Base-by-base conservation (phyloP, 805 yeast species). In the Pichia nakasei region DNA sequence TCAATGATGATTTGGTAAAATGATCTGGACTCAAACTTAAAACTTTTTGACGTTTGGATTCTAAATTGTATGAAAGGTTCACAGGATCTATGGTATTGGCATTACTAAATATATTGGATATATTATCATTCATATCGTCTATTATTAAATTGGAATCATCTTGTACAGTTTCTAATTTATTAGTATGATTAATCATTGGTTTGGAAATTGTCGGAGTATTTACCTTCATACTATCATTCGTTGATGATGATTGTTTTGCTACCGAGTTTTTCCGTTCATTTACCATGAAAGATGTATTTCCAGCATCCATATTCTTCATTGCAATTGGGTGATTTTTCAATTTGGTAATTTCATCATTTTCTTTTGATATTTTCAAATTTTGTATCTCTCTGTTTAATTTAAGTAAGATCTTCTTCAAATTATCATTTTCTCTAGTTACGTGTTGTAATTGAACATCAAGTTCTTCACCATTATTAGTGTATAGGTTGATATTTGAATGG, bases 381-480 rank as follows among this genome's bases (percentile, higher is more conserved):
- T 56, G 64, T 34, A 70, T 68, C 49, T 70, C 75, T 40, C 55
- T 52, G 47, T 67, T 67, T 22, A 70, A 50, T 47, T 69, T 67
- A 3, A 56, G 57, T 8, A 70, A 56, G 4, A 70, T 66, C 38
- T 63, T 67, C 48, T 68, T 67, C 46, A 70, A 54, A 47, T 68
- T 69, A 41, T 63, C 67, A 49, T 70, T 70, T 52, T 70, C 75
- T 42, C 65, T 63, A 3, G 69, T 60, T 7, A 70, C 72, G 36
- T 56, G 58, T 41, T 67, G 69, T n/a, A 70, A 48, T 50, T 70
- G 72, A 37, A 51, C 47, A 37, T 64, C 63, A 40, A 69, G 43
- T 40, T 63, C 68, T 17, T 46, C 39, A 38, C 53, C 55, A 44
- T 56, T 57, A 42, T 62, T 58, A 9, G 66, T 57, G 33, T 52